Base-by-base conservation (phyloP, 768 basidiomycete species). In the Chalciporus chontae region DNA sequence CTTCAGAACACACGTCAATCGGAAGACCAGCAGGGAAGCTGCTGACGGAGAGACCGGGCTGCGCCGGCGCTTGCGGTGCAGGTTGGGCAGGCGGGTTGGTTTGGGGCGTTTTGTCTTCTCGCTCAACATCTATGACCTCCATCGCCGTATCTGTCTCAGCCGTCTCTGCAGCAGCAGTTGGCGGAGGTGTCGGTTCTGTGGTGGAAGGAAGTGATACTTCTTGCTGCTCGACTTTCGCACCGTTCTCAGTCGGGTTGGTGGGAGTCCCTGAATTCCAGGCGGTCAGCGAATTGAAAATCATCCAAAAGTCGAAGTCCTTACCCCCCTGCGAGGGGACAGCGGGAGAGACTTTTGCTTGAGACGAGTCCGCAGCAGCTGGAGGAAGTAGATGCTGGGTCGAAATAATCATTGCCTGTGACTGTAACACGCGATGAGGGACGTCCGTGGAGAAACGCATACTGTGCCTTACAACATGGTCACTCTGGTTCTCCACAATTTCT, bases 321-420 rank as follows among this genome's bases (percentile, higher is more conserved):
- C 66, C 68, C 56, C 59, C 54, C 42, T 62, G 68, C 1, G 61
- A 59, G 18, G 65, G 65, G 15, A 53, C 51, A 21, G 58, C 50
- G 8, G 53, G 53, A 31, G 62, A 47, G 23, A 57, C 55, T 21
- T 68, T 57, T 1, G 62, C 57, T 5, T 55, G 27, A 10, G 60
- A 52, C 37, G 62, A 64, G 27, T 70, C 69, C 10, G 51, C 45
- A 8, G 58, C 55, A 39, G 60, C 62, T n/a, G 69, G 57, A 5
- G 78, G 76, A 34, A 77, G 68, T 11, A 95, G 73, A 68, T 94
- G 91, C 56, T 87, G 83, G 2, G 92, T 94, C 9, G 91, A 91
- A 48, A 90, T 90, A 9, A 85, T 77, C 93, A 96, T 96, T 1
- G 92, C 91, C 57, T 84, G 80, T 6, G 93, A 93, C 91, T 94